Conservation (phyloP, 805 yeast genomes). For the Starmerella etchellsii region DNA sequence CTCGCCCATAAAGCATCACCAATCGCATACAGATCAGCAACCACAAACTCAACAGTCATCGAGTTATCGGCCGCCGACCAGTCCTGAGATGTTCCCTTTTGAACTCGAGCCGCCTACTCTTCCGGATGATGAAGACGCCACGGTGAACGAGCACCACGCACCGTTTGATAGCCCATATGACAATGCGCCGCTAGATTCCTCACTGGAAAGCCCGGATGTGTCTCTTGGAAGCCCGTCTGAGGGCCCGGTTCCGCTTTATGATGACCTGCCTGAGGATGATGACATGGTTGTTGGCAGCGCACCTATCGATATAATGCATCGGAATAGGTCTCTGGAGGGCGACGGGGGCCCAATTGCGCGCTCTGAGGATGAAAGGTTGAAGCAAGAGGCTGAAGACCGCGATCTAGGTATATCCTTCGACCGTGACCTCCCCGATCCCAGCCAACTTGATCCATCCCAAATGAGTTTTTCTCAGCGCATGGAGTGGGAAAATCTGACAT, state of each 20-base stretch:
- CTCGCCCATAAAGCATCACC: no score
- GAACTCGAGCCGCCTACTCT: background rate
- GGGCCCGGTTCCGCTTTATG: background rate
- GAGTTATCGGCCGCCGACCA: no score
- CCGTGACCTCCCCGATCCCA: background rate
- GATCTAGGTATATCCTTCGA: background rate
- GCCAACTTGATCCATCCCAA: constrained; percentile 1
- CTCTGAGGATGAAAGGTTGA: background rate
- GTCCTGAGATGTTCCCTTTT: background rate
- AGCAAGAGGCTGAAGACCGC: background rate
- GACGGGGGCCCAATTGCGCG: constrained; percentile 15
- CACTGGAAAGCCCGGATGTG: background rate
- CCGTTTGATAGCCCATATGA: background rate
- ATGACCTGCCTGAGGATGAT: background rate
- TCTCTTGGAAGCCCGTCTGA: no score
- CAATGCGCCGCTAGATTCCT: background rate
- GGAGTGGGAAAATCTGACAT: constrained; percentile 19
- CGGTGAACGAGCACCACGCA: background rate
- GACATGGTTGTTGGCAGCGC: constrained; percentile 6
- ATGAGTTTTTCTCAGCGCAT: constrained; percentile 24
- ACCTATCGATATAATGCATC: constrained; percentile 11
- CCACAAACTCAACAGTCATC: no score
- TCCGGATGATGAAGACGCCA: background rate
- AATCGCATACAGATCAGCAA: no score
- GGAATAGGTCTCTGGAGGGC: constrained; percentile 7